phyloP scores from a whole-genome alignment of 2,329 filamentous ascomycete genomes.

The Curvularia sp. region DNA sequence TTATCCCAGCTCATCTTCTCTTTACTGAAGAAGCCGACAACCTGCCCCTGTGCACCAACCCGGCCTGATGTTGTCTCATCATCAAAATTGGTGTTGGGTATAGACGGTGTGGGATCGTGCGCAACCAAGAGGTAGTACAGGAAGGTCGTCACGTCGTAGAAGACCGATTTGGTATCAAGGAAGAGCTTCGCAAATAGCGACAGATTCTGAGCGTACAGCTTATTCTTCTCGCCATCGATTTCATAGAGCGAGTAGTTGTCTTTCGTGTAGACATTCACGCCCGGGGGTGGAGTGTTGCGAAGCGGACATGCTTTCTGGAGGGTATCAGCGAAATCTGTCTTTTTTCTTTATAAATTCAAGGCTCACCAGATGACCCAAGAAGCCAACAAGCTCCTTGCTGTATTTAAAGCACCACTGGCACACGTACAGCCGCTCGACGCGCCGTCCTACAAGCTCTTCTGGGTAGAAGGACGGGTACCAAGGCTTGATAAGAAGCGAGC shows the following conservation, averaged over 20 bases:
- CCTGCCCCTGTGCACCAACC: constrained; percentile 53
- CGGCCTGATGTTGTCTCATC: neutral
- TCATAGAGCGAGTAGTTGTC: constrained; percentile 89
- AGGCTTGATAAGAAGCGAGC: constrained; percentile 81
- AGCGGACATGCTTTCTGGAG: constrained; percentile 54
- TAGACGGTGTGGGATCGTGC: constrained; percentile 58
- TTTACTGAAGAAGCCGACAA: constrained; percentile 98
- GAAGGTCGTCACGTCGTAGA: constrained; percentile 94
- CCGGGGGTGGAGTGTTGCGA: constrained; percentile 62
- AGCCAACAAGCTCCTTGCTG: constrained; percentile 62
- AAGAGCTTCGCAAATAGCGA: constrained; percentile 97
- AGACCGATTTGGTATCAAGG: constrained; percentile 97
- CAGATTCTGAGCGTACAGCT: constrained; percentile 91
- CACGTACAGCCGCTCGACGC: constrained; percentile 71
- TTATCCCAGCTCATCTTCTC: constrained; percentile 99
- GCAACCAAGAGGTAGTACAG: constrained; percentile 92
- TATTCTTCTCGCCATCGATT: constrained; percentile 86
- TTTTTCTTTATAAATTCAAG: neutral
- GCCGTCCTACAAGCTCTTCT: constrained; percentile 63
- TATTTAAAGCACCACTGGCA: constrained; percentile 97
- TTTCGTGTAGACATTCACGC: constrained; percentile 76
- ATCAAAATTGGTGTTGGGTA: constrained; percentile 41
- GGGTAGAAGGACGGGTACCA: constrained; percentile 94
- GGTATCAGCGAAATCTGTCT: constrained; percentile 2
- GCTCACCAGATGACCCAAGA: constrained; percentile 53